A percentile compares a stretch with the other conserved stretches of the same genome.
Conservation (phyloP, 2,329 filamentous ascomycete species). For the Fusarium liriodendri region DNA sequence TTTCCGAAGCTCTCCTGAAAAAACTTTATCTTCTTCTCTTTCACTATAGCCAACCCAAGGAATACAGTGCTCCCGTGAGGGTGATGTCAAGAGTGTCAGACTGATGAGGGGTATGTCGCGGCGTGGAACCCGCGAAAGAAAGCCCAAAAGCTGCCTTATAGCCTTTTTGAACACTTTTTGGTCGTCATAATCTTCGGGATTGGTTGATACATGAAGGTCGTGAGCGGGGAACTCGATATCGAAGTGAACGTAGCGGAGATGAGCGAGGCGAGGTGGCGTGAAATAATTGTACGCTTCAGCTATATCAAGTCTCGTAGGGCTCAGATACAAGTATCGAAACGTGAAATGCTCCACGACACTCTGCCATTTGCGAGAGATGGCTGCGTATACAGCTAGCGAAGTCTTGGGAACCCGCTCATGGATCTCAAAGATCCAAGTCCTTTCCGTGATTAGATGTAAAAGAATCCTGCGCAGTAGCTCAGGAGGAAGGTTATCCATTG, state of each 20-base stretch:
- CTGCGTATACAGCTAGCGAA: background rate
- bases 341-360: background rate
- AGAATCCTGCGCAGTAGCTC: background rate
- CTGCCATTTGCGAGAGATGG: slow-evolving; percentile 1
- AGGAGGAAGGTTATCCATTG: background rate
- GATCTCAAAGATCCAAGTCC: too few relatives aligned
- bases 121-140: background rate
- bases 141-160: background rate
- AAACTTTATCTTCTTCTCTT: background rate
- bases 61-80: background rate
- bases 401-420: background rate
- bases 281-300: slow-evolving; percentile 2
- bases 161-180: background rate
- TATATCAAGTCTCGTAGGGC: background rate
- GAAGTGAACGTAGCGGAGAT: background rate
- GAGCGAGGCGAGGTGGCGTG: background rate
- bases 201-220: background rate
- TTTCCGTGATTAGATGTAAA: background rate
- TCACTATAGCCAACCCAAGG: background rate
- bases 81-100: background rate
- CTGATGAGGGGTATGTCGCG: background rate
- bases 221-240: background rate
- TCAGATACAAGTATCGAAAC: background rate
- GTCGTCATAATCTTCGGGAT: background rate
- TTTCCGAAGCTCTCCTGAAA: background rate